phyloP scores from a whole-genome alignment of 148 eudicot genomes.

The Talinum fruticosum region DNA sequence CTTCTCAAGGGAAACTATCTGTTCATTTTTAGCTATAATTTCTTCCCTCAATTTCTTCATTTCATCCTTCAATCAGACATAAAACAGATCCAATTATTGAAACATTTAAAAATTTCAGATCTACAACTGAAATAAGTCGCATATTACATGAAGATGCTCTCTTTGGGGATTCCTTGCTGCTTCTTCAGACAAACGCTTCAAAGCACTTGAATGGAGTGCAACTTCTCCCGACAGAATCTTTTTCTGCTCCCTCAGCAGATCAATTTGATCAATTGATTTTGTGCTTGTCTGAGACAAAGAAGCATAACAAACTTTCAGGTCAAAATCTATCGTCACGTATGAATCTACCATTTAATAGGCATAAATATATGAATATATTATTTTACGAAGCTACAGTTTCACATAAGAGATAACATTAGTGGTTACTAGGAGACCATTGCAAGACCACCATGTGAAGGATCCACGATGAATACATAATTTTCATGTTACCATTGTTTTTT shows the following conservation, averaged over 20 bases:
- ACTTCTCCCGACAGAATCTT: constrained; percentile 93
- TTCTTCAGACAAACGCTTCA: constrained; percentile 84
- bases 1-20: constrained; percentile 70
- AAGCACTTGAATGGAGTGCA: constrained; percentile 81
- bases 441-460: neutral
- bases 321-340: neutral
- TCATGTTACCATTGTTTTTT: neutral
- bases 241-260: constrained; percentile 90
- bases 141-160: constrained; percentile 61
- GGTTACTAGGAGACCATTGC: neutral
- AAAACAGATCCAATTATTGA: constrained; percentile 13
- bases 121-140: constrained; percentile 9
- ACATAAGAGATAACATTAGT: neutral
- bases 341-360: neutral
- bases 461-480: neutral
- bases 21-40: constrained; percentile 61
- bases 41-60: constrained; percentile 72
- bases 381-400: neutral
- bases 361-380: neutral
- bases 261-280: constrained; percentile 78
- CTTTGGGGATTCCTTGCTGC: constrained; percentile 58
- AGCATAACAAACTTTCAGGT: constrained; percentile 13
- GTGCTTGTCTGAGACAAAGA: constrained; percentile 56
- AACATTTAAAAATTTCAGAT: neutral
- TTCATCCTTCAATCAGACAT: constrained; percentile 49